Evolutionary conservation across 2,329 filamentous ascomycete species (phyloP), one percentile per base, ranked within the genome.

Genomic region (Aspergillus eucalypticola): DNA sequence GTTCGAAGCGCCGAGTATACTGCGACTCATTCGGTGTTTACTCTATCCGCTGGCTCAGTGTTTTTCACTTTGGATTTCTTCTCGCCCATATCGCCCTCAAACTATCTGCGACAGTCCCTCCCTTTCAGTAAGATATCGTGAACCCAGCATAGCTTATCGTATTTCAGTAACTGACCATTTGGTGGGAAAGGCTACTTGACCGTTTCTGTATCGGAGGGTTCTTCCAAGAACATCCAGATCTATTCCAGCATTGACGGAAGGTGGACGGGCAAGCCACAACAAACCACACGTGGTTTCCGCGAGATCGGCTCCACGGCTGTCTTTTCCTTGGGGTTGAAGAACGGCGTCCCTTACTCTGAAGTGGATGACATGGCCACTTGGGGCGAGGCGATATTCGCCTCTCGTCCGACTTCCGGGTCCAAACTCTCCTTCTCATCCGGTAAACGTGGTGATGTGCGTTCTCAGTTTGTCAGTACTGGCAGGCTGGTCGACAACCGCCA

Each of bases 241-340:
- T 79, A 78, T 59, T 76, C 75, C 1, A 76, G 77, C 60, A 79
- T 81, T 27, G 79, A 81, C 61, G 76, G 75, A 19, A 73, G 73
- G 50, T 81, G 78, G 77, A 72, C 76, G n/a, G 79, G 78, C 10
- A 69, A 68, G 19, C 66, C 69, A 46, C 61, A 61, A 29, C 68
- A 59, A 11, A 69, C 70, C 10, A 60, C 59, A 13, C 55, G 68
- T 13, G 60, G 56, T n/a, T 72, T 74, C 46, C 62, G 70, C 23
- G 60, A 66, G 4, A 48, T 61, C 27, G 65, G 69, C 17, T 54
- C 65, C 39, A 67, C 74, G 29, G 60, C 67, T 3, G 63, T 78
- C 46, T 78, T 74, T 56, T 67, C 70, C 7, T 64, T 79, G 21
- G 68, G 64, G 8, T 70, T 73, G 8, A 60, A 73, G 35, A 68